phyloP scores from a whole-genome alignment of 2,329 filamentous ascomycete species.

The Nemania diffusa region DNA sequence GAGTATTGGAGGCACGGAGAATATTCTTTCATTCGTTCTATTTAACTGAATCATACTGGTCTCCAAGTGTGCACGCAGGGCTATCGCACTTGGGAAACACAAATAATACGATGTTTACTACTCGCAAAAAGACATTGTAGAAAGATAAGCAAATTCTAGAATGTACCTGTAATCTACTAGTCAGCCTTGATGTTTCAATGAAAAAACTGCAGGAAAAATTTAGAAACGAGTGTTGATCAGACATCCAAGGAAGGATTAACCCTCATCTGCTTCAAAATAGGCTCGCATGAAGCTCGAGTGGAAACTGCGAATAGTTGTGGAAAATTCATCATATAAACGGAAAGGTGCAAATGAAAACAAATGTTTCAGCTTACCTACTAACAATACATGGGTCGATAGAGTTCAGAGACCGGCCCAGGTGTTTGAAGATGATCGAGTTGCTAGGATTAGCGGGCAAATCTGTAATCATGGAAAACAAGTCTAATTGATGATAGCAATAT shows the following conservation, averaged over 20 bases:
- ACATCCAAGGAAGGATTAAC: conserved; percentile 79
- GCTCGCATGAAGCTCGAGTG: conserved; percentile 78
- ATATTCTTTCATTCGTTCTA: no score
- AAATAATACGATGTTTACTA: not conserved
- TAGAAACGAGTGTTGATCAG: conserved; percentile 59
- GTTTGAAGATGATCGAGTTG: not conserved
- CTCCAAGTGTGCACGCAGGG: no score
- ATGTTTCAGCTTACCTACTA: conserved; percentile 13
- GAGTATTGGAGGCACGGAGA: no score
- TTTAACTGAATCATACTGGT: no score
- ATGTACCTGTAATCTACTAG: conserved; percentile 12
- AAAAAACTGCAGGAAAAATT: conserved; percentile 32
- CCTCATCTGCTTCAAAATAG: conserved; percentile 76
- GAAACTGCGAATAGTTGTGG: conserved; percentile 87
- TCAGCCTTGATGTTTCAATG: conserved; percentile 11
- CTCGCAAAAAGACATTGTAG: not conserved
- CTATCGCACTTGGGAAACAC: no score
- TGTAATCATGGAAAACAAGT: not conserved
- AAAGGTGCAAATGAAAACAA: not conserved
- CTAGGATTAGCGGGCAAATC: not conserved
- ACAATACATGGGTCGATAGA: not conserved
- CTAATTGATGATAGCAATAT: conserved; percentile 1
- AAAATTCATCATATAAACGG: conserved; percentile 62
- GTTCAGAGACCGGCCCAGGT: not conserved
- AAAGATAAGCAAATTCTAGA: not conserved